A percentile compares a stretch with the other conserved stretches of the same genome.
Evolutionary conservation across 2,329 filamentous ascomycete genomes (phyloP).

Genomic region (Graphilbum ipis-grandicollis): DNA sequence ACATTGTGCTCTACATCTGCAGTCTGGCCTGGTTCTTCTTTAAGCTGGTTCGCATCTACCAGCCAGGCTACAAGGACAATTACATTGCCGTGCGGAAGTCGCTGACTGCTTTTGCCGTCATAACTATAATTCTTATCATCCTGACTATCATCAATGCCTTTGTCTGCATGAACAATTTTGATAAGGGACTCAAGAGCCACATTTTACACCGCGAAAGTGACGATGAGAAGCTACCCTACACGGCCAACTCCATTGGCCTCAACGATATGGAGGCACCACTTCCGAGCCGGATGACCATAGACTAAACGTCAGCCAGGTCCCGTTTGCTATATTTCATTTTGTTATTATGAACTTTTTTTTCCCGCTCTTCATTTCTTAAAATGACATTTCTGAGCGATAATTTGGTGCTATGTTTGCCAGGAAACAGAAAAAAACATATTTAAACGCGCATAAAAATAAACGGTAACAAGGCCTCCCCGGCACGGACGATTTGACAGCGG

Average conservation of each 20-base stretch:
- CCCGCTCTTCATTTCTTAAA: too few species aligned
- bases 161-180: constrained; percentile 81
- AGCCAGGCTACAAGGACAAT: constrained; percentile 33
- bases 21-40: constrained; percentile 92
- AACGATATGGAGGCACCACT: constrained; percentile 38
- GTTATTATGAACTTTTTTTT: too few species aligned
- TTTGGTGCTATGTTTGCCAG: too few species aligned
- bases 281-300: constrained; percentile 43
- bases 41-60: constrained; percentile 94
- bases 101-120: constrained; percentile 81
- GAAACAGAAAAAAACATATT: too few species aligned
- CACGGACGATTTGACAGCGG: too few species aligned
- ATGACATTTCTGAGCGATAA: too few species aligned
- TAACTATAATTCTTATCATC: constrained; percentile 78
- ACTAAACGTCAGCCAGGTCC: too few species aligned
- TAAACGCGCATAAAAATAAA: too few species aligned
- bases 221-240: constrained; percentile 32
- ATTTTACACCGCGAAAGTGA: constrained; percentile 37
- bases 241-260: constrained; percentile 36
- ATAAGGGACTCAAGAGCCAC: constrained; percentile 75
- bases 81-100: constrained; percentile 72
- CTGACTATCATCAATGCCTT: constrained; percentile 76
- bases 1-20: constrained; percentile 76
- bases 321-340: too few species aligned
- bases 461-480: too few species aligned